These are phyloP conservation scores for Clarireedia monteithiana DNA, from an alignment of 2,329 filamentous ascomycete species.

Conservation along the genomic window DNA sequence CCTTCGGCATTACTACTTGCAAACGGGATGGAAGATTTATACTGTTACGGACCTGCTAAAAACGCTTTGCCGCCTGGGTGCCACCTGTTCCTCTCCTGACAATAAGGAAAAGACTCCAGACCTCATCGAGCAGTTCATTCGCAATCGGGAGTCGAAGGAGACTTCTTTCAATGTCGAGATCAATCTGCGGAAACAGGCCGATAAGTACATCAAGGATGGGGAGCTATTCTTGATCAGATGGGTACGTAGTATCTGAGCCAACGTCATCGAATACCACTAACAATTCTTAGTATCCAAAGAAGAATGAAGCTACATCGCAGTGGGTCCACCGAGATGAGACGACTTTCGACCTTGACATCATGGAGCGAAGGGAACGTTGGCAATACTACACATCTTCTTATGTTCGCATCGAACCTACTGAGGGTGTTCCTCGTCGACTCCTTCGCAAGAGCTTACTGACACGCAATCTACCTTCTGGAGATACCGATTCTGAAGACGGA, in stretches of 20 bases:
- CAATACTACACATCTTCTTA: conserved; percentile 94
- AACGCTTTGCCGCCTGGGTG: conserved; percentile 70
- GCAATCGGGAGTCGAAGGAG: conserved; percentile 71
- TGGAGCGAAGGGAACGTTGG: conserved; percentile 78
- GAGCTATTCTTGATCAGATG: conserved; percentile 87
- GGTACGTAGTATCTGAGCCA: conserved; percentile 51
- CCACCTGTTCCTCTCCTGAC: conserved; percentile 78
- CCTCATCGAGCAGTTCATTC: conserved; percentile 79
- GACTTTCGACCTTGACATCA: conserved; percentile 82
- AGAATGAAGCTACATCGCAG: conserved; percentile 63
- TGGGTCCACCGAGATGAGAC: conserved; percentile 61
- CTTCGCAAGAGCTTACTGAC: conserved; percentile 63
- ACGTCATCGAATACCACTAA: conserved; percentile 9
- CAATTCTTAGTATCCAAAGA: conserved; percentile 51
- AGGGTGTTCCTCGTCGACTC: conserved; percentile 56
- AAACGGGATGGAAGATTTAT: conserved; percentile 88
- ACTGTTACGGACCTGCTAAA: conserved; percentile 83
- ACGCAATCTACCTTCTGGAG: conserved; percentile 58
- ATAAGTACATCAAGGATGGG: conserved; percentile 86
- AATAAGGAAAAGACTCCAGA: conserved; percentile 90
- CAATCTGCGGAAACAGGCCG: conserved; percentile 81
- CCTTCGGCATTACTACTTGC: conserved; percentile 83
- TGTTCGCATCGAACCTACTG: conserved; percentile 80
- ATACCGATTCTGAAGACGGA: conserved; percentile 56
- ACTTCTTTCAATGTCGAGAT: conserved; percentile 88